These are phyloP conservation scores for Sugiyamaella chiloensis DNA, from an alignment of 805 yeast genomes.

Conservation along the genomic window DNA sequence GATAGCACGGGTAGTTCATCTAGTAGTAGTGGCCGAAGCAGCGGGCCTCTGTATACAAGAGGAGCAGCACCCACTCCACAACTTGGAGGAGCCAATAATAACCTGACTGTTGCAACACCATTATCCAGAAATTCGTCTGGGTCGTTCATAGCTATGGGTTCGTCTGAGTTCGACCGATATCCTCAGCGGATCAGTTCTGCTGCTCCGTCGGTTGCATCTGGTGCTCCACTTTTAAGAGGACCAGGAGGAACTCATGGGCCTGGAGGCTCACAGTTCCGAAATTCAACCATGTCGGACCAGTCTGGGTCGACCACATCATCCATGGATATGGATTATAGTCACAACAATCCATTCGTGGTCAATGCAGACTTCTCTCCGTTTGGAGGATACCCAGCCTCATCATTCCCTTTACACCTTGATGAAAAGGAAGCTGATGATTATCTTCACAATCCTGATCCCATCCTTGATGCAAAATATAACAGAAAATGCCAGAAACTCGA, in stretches of 20 bases:
- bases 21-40: neutral
- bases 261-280: conserved; percentile 7
- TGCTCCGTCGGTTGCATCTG: conserved; percentile 20
- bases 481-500: conserved; percentile 35
- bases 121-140: conserved; percentile 24
- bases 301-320: conserved; percentile 24
- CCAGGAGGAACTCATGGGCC: neutral
- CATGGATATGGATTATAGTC: conserved; percentile 15
- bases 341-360: conserved; percentile 31
- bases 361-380: conserved; percentile 60
- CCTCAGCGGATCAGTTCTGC: conserved; percentile 32
- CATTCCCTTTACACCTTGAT: conserved; percentile 85
- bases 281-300: conserved; percentile 24
- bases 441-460: conserved; percentile 93
- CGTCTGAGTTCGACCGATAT: conserved; percentile 36
- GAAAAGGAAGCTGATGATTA: conserved; percentile 96
- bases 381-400: conserved; percentile 94
- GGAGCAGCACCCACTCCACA: conserved; percentile 7
- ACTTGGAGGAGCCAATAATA: neutral
- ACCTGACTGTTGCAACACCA: conserved; percentile 15
- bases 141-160: conserved; percentile 23
- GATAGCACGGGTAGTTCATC: conserved; percentile 8
- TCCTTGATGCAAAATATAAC: conserved; percentile 83
- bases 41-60: neutral
- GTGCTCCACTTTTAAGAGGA: conserved; percentile 2